Conservation (phyloP, 106 monocot species). For the Apostasia ramifera region DNA sequence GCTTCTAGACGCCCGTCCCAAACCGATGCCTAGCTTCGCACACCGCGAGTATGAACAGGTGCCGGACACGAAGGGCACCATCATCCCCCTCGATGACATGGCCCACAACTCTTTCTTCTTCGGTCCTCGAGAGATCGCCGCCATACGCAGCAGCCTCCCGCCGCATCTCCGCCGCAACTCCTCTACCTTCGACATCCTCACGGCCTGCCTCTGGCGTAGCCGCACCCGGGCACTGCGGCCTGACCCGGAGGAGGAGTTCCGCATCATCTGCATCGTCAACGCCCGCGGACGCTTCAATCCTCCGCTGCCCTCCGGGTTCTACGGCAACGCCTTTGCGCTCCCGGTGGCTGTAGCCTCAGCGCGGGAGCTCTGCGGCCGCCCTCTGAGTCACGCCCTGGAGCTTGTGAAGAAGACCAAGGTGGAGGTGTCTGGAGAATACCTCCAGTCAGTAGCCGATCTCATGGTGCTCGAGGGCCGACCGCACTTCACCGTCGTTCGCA, state of each 20-base stretch:
- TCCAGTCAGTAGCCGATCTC: constrained; percentile 50
- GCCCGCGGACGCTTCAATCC: constrained; percentile 16
- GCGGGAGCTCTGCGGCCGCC: constrained; percentile 23
- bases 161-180: not conserved
- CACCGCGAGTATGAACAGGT: constrained; percentile 31
- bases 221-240: constrained; percentile 22
- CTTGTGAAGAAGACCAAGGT: constrained; percentile 43
- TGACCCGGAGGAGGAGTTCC: constrained; percentile 19
- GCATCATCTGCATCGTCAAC: constrained; percentile 42
- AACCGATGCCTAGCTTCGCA: constrained; percentile 12
- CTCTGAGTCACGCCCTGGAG: constrained; percentile 45
- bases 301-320: constrained; percentile 47
- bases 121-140: constrained; percentile 21
- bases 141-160: constrained; percentile 19
- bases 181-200: constrained; percentile 31
- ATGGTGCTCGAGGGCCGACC: constrained; percentile 48
- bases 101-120: constrained; percentile 39
- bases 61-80: constrained; percentile 2
- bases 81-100: constrained; percentile 10
- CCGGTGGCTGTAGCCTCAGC: constrained; percentile 36
- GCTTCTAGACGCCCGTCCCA: constrained; percentile 7
- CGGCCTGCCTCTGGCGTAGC: constrained; percentile 28
- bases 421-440: constrained; percentile 38
- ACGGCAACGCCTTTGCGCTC: constrained; percentile 64
- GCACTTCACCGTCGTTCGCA: constrained; percentile 23